phyloP scores from a whole-genome alignment of 768 basidiomycete species.

The Termitomyces sp. region DNA sequence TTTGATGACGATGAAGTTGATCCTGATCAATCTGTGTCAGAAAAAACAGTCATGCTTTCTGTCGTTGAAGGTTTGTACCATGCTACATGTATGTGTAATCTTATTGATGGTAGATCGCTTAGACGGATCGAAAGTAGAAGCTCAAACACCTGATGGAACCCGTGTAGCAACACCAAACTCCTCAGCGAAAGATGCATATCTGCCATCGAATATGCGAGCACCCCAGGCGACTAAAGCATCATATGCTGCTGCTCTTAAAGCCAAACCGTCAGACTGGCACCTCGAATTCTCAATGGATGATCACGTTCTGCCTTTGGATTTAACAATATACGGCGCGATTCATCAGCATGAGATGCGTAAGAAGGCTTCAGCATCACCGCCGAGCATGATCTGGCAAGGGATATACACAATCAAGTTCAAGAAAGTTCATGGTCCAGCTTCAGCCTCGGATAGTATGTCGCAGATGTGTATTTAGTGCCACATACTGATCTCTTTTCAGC shows the following conservation, averaged over 20 bases:
- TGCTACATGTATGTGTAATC: neutral
- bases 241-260: constrained; percentile 91
- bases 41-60: constrained; percentile 84
- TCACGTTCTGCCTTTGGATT: constrained; percentile 72
- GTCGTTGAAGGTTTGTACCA: constrained; percentile 66
- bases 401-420: constrained; percentile 90
- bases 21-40: constrained; percentile 59
- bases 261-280: constrained; percentile 95
- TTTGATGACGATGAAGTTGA: constrained; percentile 81
- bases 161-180: constrained; percentile 85
- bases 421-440: constrained; percentile 82
- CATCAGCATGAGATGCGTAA: constrained; percentile 87
- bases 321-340: constrained; percentile 95
- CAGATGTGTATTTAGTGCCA: neutral
- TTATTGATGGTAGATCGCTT: neutral
- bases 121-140: constrained; percentile 94
- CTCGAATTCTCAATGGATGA: constrained; percentile 95
- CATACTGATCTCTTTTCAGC: constrained; percentile 15
- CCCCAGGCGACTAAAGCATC: constrained; percentile 47
- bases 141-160: constrained; percentile 95
- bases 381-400: constrained; percentile 82
- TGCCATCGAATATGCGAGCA: constrained; percentile 21
- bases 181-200: constrained; percentile 31
- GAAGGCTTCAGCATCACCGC: constrained; percentile 55
- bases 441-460: constrained; percentile 56